Evolutionary conservation across 805 yeast genomes (phyloP), one percentile per base, ranked within the genome.

Genomic region (Hanseniaspora occidentalis): DNA sequence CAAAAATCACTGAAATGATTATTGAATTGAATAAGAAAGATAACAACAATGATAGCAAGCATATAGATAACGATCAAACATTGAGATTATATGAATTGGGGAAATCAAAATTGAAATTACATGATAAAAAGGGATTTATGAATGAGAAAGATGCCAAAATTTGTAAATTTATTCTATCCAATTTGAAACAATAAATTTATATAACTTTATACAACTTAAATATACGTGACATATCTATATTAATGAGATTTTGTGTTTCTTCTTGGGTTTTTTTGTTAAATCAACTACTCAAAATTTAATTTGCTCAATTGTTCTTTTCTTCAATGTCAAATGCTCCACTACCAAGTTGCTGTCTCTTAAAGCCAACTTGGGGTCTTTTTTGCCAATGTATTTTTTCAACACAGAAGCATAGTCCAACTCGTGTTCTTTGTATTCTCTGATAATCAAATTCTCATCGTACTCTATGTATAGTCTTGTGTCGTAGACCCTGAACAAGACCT

Each of bases 331-430:
- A 44, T 74, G 69, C 37, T 69, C 69, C 10, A 82, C 69, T 8
- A 89, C 86, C 96, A 96, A 89, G 54, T 82, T 77, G 22, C 80
- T 71, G 56, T 89, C 96, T 43, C 97, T 67, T 39, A 89, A 60
- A 31, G 71, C 72, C 51, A 71, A 75, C 52, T 78, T 75, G 53
- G 71, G 88, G 57, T 69, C 96, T 54, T 75, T 77, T 2, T 45
- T 38, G 21, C 43, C 22, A 47, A 60, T 67, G 5, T 78, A 62
- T 36, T 62, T 63, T 14, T 58, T 52, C 39, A 65, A 53, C 8
- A 79, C 66, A 24, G 61, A 62, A 11, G 61, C 58, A 55, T 77
- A 80, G 6, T 63, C 60, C 19, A 65, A 74, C 53, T 81, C 83
- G 49, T 75, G 83, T 47, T 70, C 74, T 56, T 80, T 80, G 59